Percentiles rank a stretch among this genome's conserved stretches.
These are phyloP conservation scores for Fusarium sp. DNA, from an alignment of 2,329 filamentous ascomycete genomes.

Conservation along the genomic window DNA sequence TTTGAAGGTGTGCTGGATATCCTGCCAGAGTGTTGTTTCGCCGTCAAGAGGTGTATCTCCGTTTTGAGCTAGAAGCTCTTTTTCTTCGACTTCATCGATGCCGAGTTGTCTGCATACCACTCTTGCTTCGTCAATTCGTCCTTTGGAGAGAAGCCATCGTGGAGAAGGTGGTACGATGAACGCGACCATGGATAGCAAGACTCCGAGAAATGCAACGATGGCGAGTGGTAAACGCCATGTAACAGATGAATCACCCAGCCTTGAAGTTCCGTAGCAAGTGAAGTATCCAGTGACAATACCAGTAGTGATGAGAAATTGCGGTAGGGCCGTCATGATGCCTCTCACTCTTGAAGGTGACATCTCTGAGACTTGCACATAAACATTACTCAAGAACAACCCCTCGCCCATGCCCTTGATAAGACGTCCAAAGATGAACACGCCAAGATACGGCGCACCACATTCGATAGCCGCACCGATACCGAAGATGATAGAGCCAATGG, in stretches of 20 bases:
- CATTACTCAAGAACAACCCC: constrained; percentile 65
- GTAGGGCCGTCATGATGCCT: constrained; percentile 63
- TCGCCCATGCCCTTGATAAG: constrained; percentile 67
- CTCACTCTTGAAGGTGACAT: constrained; percentile 64
- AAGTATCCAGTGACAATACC: constrained; percentile 69
- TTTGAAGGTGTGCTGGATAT: constrained; percentile 43
- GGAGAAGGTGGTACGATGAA: constrained; percentile 63
- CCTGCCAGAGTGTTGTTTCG: constrained; percentile 47
- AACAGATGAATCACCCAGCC: constrained; percentile 56
- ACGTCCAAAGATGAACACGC: constrained; percentile 66
- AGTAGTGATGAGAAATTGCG: constrained; percentile 63
- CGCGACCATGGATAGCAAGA: constrained; percentile 45
- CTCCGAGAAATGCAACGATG: constrained; percentile 50
- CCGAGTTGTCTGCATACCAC: constrained; percentile 54
- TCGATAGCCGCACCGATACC: constrained; percentile 61
- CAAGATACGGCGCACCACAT: constrained; percentile 51
- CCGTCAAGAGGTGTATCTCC: constrained; percentile 30
- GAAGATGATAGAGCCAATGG: constrained; percentile 64
- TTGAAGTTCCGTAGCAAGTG: constrained; percentile 67
- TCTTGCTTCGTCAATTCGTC: constrained; percentile 57
- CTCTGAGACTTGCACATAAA: constrained; percentile 67
- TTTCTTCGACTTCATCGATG: constrained; percentile 57
- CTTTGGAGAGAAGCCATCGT: constrained; percentile 63
- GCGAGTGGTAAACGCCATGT: constrained; percentile 68
- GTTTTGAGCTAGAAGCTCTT: constrained; percentile 50